phyloP scores from a whole-genome alignment of 2,329 filamentous ascomycete species.

The Arthrocladium fulminans region DNA sequence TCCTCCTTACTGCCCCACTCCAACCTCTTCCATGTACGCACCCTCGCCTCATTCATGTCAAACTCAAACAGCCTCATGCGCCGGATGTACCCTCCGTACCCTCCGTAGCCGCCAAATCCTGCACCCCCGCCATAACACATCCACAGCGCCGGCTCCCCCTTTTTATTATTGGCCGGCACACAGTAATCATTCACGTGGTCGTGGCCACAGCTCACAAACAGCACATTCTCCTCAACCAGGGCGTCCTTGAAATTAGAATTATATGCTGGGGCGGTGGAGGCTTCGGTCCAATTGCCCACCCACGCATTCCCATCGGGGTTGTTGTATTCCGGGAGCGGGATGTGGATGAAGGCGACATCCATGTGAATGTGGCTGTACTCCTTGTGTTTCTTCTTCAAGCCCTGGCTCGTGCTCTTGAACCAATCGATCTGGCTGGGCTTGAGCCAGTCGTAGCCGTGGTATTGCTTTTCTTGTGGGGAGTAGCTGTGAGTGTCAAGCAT shows the following conservation, averaged over 20 bases:
- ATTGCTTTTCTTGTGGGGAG: conserved; percentile 78
- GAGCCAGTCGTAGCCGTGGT: conserved; percentile 93
- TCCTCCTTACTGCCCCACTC: conserved; percentile 49
- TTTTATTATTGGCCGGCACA: conserved; percentile 42
- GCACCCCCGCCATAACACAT: conserved; percentile 95
- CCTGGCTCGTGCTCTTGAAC: conserved; percentile 72
- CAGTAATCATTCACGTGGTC: conserved; percentile 98
- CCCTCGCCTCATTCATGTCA: conserved; percentile 80
- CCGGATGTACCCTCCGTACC: conserved; percentile 76
- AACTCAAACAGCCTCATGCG: conserved; percentile 84
- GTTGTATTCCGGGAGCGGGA: conserved; percentile 83
- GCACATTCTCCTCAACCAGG: conserved; percentile 72
- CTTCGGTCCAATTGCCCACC: conserved; percentile 65
- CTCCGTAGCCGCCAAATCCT: conserved; percentile 91
- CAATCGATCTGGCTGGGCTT: conserved; percentile 90
- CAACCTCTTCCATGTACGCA: conserved; percentile 85
- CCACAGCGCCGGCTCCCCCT: conserved; percentile 65
- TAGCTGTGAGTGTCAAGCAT: conserved; percentile 89
- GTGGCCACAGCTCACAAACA: conserved; percentile 85
- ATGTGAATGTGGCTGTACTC: conserved; percentile 89
- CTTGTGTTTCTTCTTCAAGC: conserved; percentile 66
- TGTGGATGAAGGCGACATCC: conserved; percentile 95
- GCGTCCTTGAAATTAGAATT: conserved; percentile 93
- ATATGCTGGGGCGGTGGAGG: conserved; percentile 75
- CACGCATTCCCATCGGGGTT: conserved; percentile 51